These are phyloP conservation scores for Macrophomina tecta DNA, from an alignment of 2,329 filamentous ascomycete genomes.

Conservation along the genomic window DNA sequence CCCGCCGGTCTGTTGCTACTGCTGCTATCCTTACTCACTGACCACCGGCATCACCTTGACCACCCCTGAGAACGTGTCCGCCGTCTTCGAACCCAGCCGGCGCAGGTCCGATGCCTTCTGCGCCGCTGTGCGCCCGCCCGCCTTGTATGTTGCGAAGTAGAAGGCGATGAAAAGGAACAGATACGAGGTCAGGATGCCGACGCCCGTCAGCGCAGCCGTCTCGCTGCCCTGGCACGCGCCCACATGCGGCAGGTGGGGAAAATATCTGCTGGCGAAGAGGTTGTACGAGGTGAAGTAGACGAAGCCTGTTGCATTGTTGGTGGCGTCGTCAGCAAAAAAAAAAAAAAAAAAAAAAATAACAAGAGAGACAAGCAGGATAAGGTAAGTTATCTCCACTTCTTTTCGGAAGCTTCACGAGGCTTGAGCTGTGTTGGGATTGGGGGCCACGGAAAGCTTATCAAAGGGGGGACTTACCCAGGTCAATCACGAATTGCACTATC, in stretches of 20 bases:
- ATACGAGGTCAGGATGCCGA: conserved; percentile 91
- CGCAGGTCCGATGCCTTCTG: conserved; percentile 3
- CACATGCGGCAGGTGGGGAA: conserved; percentile 78
- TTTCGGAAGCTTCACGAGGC: too few species aligned
- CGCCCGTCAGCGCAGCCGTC: conserved; percentile 91
- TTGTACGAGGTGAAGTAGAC: conserved; percentile 99
- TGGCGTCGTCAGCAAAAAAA: background rate
- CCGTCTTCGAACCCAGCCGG: background rate
- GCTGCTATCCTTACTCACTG: background rate
- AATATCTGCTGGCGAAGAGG: conserved; percentile 94
- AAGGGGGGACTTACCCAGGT: conserved; percentile 71
- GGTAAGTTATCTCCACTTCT: background rate
- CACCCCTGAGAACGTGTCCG: background rate
- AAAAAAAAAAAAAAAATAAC: too few species aligned
- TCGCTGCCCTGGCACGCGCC: conserved; percentile 94
- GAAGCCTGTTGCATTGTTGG: conserved; percentile 66
- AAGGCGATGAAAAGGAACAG: conserved; percentile 97
- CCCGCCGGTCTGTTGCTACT: background rate
- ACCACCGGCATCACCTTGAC: conserved; percentile 10
- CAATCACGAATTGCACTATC: conserved; percentile 96
- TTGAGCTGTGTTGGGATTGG: too few species aligned
- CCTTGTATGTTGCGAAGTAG: conserved; percentile 87
- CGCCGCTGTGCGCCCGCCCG: background rate
- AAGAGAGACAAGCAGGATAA: too few species aligned
- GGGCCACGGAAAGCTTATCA: too few species aligned